These are phyloP conservation scores for Acephala macrosclerotiorum DNA, from an alignment of 2,329 filamentous ascomycete genomes.

Conservation along the genomic window DNA sequence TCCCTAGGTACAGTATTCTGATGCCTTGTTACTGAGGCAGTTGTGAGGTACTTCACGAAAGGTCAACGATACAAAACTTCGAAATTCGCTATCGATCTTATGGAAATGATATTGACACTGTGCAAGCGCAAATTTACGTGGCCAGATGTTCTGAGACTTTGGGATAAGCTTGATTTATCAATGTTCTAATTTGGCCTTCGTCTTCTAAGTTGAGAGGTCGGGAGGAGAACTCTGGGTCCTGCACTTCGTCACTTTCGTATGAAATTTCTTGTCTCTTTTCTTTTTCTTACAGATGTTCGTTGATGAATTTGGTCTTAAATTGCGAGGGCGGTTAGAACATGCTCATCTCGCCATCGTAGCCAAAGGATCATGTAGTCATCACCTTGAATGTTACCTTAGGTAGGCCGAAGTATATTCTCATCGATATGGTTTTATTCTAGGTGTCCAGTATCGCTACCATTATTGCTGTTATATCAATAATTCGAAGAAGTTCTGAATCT, in stretches of 20 bases:
- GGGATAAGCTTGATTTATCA: neutral
- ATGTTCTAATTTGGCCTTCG: neutral
- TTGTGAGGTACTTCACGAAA: too few relatives aligned
- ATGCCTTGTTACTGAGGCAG: neutral
- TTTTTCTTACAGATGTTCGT: too few relatives aligned
- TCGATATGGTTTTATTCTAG: neutral
- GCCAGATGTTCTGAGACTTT: neutral
- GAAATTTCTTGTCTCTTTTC: neutral
- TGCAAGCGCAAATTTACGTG: neutral
- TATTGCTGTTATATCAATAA: neutral
- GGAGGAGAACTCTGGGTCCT: neutral
- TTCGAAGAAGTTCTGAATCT: neutral
- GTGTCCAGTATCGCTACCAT: neutral
- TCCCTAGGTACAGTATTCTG: neutral
- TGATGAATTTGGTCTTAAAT: neutral
- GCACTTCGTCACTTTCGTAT: neutral
- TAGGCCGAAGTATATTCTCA: neutral
- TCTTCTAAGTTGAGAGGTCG: neutral
- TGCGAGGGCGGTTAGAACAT: neutral
- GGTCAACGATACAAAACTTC: too few relatives aligned
- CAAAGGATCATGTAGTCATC: slow-evolving; percentile 3
- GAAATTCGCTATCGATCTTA: too few relatives aligned
- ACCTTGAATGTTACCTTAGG: neutral
- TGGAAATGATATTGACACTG: neutral
- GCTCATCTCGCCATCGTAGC: neutral